Evolutionary conservation across 495 filamentous ascomycete genomes (phyloP).

Genomic region (Lentithecium fluviatile): DNA sequence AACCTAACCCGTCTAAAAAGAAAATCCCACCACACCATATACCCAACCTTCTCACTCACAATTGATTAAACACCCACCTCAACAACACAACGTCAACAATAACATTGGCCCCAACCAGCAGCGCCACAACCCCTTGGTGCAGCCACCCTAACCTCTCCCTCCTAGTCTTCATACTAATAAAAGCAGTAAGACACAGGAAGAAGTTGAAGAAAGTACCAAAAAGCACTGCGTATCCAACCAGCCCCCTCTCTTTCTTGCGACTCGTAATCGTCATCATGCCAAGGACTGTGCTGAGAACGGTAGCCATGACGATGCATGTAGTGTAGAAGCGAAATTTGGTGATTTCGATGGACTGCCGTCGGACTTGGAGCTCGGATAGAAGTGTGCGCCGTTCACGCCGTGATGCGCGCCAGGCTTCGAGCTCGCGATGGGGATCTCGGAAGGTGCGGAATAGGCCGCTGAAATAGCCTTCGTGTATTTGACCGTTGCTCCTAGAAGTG

Average conservation of each 20-base stretch:
- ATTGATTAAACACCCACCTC: slow-evolving; percentile 17
- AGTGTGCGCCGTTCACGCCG: slow-evolving; percentile 18
- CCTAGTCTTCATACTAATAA: slow-evolving; percentile 27
- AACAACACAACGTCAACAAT: slow-evolving; percentile 20
- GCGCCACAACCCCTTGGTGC: slow-evolving; percentile 31
- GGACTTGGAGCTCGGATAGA: slow-evolving; percentile 16
- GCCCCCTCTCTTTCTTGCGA: slow-evolving; percentile 26
- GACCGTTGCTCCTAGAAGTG: background rate
- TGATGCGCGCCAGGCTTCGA: slow-evolving; percentile 11
- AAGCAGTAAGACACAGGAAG: slow-evolving; percentile 15
- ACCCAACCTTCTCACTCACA: no score
- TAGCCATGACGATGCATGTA: slow-evolving; percentile 20
- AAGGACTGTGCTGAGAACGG: slow-evolving; percentile 27
- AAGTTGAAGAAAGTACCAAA: slow-evolving; percentile 29
- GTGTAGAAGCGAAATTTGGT: slow-evolving; percentile 27
- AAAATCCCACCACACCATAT: no score
- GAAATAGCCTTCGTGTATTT: slow-evolving; percentile 20
- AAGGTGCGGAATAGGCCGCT: slow-evolving; percentile 24
- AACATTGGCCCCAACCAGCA: slow-evolving; percentile 38
- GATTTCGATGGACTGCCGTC: slow-evolving; percentile 25
- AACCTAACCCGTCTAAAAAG: no score
- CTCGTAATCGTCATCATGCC: slow-evolving; percentile 23
- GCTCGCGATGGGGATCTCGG: slow-evolving; percentile 11
- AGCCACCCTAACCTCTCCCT: slow-evolving; percentile 25
- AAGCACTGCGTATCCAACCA: slow-evolving; percentile 19